Evolutionary conservation across 2,329 filamentous ascomycete genomes (phyloP).

Genomic region (Aspergillus hiratsukae): DNA sequence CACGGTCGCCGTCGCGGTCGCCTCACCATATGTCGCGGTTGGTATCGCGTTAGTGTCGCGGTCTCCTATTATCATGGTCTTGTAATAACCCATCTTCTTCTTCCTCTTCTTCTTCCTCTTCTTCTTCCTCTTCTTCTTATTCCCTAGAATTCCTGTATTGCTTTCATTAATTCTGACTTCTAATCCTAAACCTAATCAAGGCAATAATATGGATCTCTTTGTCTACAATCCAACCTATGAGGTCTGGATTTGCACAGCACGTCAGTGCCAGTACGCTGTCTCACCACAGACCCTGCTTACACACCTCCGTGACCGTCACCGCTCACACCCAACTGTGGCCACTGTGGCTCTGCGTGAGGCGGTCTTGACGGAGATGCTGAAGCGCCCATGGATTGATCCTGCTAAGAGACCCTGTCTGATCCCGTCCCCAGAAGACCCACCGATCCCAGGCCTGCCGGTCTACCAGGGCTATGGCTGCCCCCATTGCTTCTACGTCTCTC

Average conservation of each 20-base stretch:
- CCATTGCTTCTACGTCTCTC: neutral
- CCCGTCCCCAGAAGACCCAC: neutral
- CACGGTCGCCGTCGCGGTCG: no score
- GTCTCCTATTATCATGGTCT: no score
- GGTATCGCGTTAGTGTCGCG: no score
- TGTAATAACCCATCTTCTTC: no score
- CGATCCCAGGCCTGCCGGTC: neutral
- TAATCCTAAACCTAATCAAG: no score
- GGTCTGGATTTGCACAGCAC: slow-evolving; percentile 1
- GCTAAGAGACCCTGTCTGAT: neutral
- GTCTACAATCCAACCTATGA: neutral
- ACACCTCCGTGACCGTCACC: neutral
- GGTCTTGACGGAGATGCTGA: neutral
- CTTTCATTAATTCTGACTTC: no score
- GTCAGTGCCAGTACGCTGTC: neutral
- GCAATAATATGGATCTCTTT: slow-evolving; percentile 4
- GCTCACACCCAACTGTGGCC: neutral
- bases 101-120: no score
- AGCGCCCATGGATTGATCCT: slow-evolving; percentile 1
- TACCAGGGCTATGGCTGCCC: neutral
- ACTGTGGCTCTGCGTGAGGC: neutral
- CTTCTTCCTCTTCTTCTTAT: no score
- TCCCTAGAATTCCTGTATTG: no score
- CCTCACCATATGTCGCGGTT: no score
- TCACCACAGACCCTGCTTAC: neutral